Percentiles rank a stretch among this genome's conserved stretches.
Conservation (phyloP, 2,329 filamentous ascomycete genomes). For the Trichophyton equinum region DNA sequence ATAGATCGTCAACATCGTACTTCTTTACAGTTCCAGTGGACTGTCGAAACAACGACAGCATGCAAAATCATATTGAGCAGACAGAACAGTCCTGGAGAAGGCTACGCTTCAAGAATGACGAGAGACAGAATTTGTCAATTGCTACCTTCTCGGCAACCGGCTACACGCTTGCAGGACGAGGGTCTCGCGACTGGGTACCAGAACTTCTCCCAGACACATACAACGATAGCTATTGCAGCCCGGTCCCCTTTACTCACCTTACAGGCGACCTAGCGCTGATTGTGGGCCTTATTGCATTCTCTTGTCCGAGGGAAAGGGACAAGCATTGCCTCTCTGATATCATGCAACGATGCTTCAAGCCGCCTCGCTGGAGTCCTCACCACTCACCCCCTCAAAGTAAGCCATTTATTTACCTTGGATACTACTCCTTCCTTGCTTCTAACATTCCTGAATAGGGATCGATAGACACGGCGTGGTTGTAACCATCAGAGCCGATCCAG, state of each 20-base stretch:
- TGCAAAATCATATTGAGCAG: neutral
- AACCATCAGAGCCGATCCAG: slow-evolving; percentile 8
- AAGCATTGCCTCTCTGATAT: neutral
- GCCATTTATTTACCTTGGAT: neutral
- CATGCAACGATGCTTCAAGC: slow-evolving; percentile 11
- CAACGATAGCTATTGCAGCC: slow-evolving; percentile 4
- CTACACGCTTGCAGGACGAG: slow-evolving; percentile 14
- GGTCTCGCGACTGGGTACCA: slow-evolving; percentile 13
- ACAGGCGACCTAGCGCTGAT: slow-evolving; percentile 16
- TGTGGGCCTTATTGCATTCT: slow-evolving; percentile 17
- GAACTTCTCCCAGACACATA: slow-evolving; percentile 16
- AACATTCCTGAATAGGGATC: slow-evolving; percentile 5
- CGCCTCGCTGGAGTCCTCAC: slow-evolving; percentile 13
- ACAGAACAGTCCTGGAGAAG: neutral
- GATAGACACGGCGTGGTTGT: slow-evolving; percentile 11
- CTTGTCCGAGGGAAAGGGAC: slow-evolving; percentile 5
- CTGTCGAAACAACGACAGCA: slow-evolving; percentile 8
- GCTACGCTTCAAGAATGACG: neutral
- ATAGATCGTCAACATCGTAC: slow-evolving; percentile 10
- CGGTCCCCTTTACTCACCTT: slow-evolving; percentile 7
- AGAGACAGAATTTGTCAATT: slow-evolving; percentile 9
- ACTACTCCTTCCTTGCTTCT: neutral
- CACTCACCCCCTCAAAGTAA: slow-evolving; percentile 9
- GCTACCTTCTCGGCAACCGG: slow-evolving; percentile 8
- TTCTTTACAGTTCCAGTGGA: slow-evolving; percentile 13